These are phyloP conservation scores for Cryptosporidium xiaoi DNA, from an alignment of 169 alveolate genomes.

Conservation along the genomic window DNA sequence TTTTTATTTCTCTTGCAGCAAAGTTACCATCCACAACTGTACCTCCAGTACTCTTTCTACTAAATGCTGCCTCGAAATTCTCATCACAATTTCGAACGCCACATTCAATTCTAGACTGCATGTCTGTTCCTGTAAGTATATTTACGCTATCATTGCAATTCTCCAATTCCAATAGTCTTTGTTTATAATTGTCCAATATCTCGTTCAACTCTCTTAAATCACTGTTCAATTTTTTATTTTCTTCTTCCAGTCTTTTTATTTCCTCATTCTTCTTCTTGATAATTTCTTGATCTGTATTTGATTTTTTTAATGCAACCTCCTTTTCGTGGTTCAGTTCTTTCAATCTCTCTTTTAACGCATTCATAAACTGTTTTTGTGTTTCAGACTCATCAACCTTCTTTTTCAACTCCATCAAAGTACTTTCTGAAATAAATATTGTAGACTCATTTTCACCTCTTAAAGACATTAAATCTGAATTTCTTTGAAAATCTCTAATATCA, in stretches of 20 bases:
- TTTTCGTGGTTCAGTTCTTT: conserved; percentile 52
- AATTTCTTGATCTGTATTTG: conserved; percentile 24
- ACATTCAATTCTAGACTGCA: conserved; percentile 49
- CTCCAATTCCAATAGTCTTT: conserved; percentile 39
- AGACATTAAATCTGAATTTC: conserved; percentile 2
- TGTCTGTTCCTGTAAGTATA: conserved; percentile 38
- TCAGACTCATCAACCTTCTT: conserved; percentile 67
- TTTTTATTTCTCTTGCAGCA: conserved; percentile 23
- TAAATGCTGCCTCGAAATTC: conserved; percentile 16
- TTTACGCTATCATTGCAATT: conserved; percentile 23
- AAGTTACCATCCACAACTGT: conserved; percentile 24
- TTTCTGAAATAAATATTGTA: conserved; percentile 36
- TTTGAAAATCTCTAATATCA: conserved; percentile 47
- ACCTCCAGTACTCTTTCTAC: conserved; percentile 33
- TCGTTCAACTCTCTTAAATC: conserved; percentile 33
- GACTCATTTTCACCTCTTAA: conserved; percentile 5
- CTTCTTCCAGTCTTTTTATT: conserved; percentile 13
- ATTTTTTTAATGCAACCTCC: conserved; percentile 7
- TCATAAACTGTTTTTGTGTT: conserved; percentile 71
- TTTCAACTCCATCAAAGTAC: conserved; percentile 37
- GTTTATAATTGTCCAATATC: conserved; percentile 28
- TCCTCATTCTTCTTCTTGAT: conserved; percentile 26
- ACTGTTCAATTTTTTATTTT: conserved; percentile 12
- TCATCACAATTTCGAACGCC: conserved; percentile 31
- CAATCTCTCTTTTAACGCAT: conserved; percentile 52